Conservation (phyloP, 768 basidiomycete species). For the Termitomyces sp. region DNA sequence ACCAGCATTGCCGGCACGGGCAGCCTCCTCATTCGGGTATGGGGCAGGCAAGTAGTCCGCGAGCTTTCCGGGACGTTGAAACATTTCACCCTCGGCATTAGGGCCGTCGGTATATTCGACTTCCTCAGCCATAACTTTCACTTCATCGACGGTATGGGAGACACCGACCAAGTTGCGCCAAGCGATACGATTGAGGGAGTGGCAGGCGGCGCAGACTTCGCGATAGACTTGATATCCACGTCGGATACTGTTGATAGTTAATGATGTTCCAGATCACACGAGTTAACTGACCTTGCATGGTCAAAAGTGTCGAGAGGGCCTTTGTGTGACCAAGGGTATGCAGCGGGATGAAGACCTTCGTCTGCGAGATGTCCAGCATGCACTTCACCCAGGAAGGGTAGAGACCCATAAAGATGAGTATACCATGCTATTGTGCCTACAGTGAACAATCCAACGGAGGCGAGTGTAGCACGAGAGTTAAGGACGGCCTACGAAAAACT, state of each 20-base stretch:
- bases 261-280: constrained; percentile 5
- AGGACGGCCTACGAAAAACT: constrained; percentile 45
- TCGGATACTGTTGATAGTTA: constrained; percentile 61
- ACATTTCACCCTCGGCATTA: constrained; percentile 94
- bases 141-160: constrained; percentile 91
- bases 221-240: constrained; percentile 97
- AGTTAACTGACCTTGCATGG: constrained; percentile 77
- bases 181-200: constrained; percentile 97
- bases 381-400: constrained; percentile 88
- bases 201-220: constrained; percentile 98
- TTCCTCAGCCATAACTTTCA: constrained; percentile 89
- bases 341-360: constrained; percentile 86
- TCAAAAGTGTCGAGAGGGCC: constrained; percentile 90
- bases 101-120: constrained; percentile 97
- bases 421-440: constrained; percentile 96
- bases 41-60: constrained; percentile 94
- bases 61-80: constrained; percentile 96
- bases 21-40: constrained; percentile 97
- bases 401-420: constrained; percentile 84
- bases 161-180: constrained; percentile 99
- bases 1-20: constrained; percentile 89
- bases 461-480: constrained; percentile 68
- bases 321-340: constrained; percentile 89
- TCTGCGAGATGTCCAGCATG: constrained; percentile 91
- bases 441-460: constrained; percentile 70